phyloP scores from a whole-genome alignment of 768 basidiomycete species.

The Glaciozyma martinii region DNA sequence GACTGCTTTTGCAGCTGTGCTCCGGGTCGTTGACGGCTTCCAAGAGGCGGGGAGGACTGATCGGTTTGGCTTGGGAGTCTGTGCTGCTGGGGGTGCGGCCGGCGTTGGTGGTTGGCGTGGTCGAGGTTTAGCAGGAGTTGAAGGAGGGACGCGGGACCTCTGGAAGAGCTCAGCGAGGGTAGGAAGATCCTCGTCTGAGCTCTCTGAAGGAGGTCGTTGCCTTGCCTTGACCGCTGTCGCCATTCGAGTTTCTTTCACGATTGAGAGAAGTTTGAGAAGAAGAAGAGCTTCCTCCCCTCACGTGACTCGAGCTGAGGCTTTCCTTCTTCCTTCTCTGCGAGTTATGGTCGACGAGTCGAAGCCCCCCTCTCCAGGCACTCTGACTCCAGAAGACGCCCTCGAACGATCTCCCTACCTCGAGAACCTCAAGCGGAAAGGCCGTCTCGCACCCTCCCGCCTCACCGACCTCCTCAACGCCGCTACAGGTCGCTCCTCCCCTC shows the following conservation, averaged over 20 bases:
- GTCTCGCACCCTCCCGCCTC: conserved; percentile 6
- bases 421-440: background rate
- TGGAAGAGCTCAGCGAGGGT: background rate
- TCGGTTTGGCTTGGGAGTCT: background rate
- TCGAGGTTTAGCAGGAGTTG: too few relatives aligned
- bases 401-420: background rate
- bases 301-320: too few relatives aligned
- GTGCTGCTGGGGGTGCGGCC: background rate
- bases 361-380: background rate
- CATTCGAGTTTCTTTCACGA: too few relatives aligned
- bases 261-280: too few relatives aligned
- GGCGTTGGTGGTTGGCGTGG: background rate
- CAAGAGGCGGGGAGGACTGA: background rate
- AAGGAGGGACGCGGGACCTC: background rate
- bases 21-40: background rate
- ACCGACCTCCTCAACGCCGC: background rate
- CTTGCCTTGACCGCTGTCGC: too few relatives aligned
- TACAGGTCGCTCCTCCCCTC: background rate
- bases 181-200: background rate
- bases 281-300: too few relatives aligned
- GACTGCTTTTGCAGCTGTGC: background rate
- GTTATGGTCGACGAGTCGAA: too few relatives aligned
- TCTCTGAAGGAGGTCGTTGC: too few relatives aligned
- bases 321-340: too few relatives aligned
- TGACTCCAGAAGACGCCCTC: background rate